A percentile compares a stretch with the other conserved stretches of the same genome.
Conservation (phyloP, 2,329 filamentous ascomycete genomes). For the Fonsecaea nubica region DNA sequence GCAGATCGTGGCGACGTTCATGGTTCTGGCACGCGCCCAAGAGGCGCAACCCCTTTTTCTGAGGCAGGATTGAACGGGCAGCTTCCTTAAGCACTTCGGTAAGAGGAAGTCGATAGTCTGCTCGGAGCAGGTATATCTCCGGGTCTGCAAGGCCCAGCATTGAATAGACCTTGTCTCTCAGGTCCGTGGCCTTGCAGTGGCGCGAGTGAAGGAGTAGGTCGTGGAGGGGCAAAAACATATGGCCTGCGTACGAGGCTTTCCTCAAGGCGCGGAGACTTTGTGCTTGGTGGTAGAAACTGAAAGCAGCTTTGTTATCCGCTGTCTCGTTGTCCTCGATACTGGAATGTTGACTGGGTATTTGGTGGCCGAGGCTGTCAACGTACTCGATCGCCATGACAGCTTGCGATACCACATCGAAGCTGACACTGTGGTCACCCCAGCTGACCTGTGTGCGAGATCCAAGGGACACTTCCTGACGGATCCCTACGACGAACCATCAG, state of each 20-base stretch:
- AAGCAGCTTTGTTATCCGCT: not conserved
- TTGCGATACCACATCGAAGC: slow-evolving; percentile 14
- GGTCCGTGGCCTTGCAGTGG: slow-evolving; percentile 19
- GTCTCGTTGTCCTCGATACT: not conserved
- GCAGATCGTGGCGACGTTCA: slow-evolving; percentile 11
- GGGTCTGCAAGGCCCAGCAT: slow-evolving; percentile 18
- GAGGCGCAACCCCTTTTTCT: slow-evolving; percentile 16
- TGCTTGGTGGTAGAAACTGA: slow-evolving; percentile 18
- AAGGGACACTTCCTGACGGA: slow-evolving; percentile 17
- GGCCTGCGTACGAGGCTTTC: slow-evolving; percentile 9
- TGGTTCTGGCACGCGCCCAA: slow-evolving; percentile 14
- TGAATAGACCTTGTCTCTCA: slow-evolving; percentile 23
- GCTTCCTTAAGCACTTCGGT: slow-evolving; percentile 10
- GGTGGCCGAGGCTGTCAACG: slow-evolving; percentile 3
- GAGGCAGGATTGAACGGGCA: slow-evolving; percentile 11
- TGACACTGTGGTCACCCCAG: slow-evolving; percentile 13
- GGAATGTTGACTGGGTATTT: not conserved
- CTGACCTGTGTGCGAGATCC: slow-evolving; percentile 2
- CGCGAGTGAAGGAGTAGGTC: slow-evolving; percentile 9
- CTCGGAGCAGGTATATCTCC: slow-evolving; percentile 14
- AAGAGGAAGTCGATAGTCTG: slow-evolving; percentile 14
- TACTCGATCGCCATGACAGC: slow-evolving; percentile 21
- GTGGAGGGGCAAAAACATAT: not conserved
- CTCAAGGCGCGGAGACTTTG: slow-evolving; percentile 8
- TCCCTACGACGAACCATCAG: not conserved